Evolutionary conservation across 2,329 filamentous ascomycete genomes (phyloP), one percentile per base, ranked within the genome.

Genomic region (Aureobasidium sp.): DNA sequence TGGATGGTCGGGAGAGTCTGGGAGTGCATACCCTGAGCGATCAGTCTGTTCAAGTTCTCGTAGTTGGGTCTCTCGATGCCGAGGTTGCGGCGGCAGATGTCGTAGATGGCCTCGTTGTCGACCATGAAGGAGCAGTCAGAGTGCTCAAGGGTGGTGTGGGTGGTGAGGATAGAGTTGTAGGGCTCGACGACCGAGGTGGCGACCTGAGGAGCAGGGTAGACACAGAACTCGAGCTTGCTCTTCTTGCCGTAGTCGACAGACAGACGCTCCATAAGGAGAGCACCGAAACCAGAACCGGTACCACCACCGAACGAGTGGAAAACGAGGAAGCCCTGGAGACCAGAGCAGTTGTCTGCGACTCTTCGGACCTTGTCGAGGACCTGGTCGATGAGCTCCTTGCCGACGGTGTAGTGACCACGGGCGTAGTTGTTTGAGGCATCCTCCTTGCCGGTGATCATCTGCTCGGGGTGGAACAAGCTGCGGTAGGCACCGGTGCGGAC

Each of bases 371-470:
- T 96, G 85, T 99, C 94, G 70, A 97, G 83, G 66, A 97, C 94
- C 77, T 92, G 88, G 78, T 99, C 94, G 72, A 97, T 97, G 79
- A 99, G 87, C 84, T 99, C 94, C 86, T 97, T 97, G 77, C 94
- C 94, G 72, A 97, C 92, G 67, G 94, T 99, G 86, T 99, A 99
- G 84, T 99, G 94, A 70, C 94, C 94, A 85, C 94, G 93, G 72
- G 94, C 94, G 76, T 97, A 97, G 88, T 99, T 99, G 89, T 99
- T 99, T 71, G 93, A 97, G 70, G 94, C 94, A 87, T 97, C 94
- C 85, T 97, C 94, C 88, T 97, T 97, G 81, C 94, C 94, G 68
- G 91, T 96, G 80, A 99, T 97, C 93, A 99, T 96, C 82, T 95
- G 89, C 82, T 97, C 94, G 64, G 94, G 94, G 84, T 97, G 94